Evolutionary conservation across 1,139 yeast species (phyloP).

Genomic region (Scheffersomyces cryptocercus): DNA sequence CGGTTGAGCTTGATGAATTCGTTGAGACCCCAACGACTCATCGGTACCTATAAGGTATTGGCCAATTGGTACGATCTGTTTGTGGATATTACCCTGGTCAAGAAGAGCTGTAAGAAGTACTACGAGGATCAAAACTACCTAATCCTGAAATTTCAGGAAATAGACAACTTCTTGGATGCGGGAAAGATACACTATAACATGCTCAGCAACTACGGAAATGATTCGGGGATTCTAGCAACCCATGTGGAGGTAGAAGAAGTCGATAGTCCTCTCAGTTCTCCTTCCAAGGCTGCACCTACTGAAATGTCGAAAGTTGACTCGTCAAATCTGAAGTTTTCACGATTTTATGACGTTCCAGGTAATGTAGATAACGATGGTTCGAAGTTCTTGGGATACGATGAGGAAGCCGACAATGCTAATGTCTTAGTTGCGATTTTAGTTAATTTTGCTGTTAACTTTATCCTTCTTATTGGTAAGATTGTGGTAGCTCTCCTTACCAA

Average conservation of each 20-base stretch:
- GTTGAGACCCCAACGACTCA: constrained; percentile 56
- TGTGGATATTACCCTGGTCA: constrained; percentile 22
- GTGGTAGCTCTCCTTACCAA: constrained; percentile 63
- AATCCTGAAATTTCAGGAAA: constrained; percentile 57
- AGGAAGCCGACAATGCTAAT: constrained; percentile 41
- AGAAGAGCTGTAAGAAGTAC: constrained; percentile 28
- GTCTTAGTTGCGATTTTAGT: constrained; percentile 64
- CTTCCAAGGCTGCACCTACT: neutral
- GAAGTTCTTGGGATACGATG: constrained; percentile 50
- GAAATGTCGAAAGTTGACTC: constrained; percentile 3
- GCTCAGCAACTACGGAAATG: constrained; percentile 55
- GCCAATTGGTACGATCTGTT: constrained; percentile 49
- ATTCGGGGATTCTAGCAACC: constrained; percentile 21
- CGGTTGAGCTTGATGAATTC: constrained; percentile 34
- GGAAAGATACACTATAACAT: constrained; percentile 65
- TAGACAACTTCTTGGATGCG: constrained; percentile 69
- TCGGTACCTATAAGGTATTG: constrained; percentile 52
- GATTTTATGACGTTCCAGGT: constrained; percentile 56
- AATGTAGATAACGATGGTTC: constrained; percentile 59
- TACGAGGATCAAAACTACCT: constrained; percentile 58
- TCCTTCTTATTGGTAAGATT: constrained; percentile 61
- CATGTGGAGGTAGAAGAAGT: constrained; percentile 24
- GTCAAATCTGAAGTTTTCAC: constrained; percentile 20
- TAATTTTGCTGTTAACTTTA: constrained; percentile 61
- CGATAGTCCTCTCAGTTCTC: neutral